phyloP scores from a whole-genome alignment of 306 rosid species.

The Castanopsis chinensis region DNA sequence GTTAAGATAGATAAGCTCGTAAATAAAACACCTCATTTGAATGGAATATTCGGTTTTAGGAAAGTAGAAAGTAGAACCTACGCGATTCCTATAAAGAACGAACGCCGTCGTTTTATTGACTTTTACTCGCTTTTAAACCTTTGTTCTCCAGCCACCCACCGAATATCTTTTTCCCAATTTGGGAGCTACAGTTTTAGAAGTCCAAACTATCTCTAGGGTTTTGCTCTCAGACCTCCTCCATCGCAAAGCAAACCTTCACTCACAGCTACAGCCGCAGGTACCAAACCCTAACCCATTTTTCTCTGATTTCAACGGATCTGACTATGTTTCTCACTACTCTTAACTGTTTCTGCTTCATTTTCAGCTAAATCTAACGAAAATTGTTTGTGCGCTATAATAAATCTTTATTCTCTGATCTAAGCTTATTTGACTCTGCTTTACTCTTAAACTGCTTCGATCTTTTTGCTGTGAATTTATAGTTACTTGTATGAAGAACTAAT shows the following conservation, averaged over 20 bases:
- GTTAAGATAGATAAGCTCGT: no score
- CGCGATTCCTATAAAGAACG: neutral
- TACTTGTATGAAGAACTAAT: no score
- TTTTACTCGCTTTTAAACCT: no score
- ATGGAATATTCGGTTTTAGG: no score
- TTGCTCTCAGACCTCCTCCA: neutral
- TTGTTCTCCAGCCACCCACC: no score
- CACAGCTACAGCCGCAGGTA: neutral
- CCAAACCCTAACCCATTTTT: neutral
- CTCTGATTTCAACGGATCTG: neutral
- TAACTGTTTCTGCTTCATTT: neutral
- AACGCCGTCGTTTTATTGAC: neutral
- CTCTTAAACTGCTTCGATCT: neutral
- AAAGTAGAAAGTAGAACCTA: no score
- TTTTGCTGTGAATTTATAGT: neutral
- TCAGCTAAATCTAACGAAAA: neutral
- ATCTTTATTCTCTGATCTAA: neutral
- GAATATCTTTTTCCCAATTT: neutral
- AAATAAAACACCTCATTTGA: no score
- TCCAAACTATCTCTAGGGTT: conserved; percentile 18
- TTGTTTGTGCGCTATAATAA: neutral
- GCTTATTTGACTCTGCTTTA: neutral
- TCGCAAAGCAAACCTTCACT: neutral
- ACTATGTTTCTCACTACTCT: neutral
- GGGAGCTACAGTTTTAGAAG: neutral